These are phyloP conservation scores for Nepenthes mirabilis DNA, from an alignment of 148 eudicot species.

Conservation along the genomic window DNA sequence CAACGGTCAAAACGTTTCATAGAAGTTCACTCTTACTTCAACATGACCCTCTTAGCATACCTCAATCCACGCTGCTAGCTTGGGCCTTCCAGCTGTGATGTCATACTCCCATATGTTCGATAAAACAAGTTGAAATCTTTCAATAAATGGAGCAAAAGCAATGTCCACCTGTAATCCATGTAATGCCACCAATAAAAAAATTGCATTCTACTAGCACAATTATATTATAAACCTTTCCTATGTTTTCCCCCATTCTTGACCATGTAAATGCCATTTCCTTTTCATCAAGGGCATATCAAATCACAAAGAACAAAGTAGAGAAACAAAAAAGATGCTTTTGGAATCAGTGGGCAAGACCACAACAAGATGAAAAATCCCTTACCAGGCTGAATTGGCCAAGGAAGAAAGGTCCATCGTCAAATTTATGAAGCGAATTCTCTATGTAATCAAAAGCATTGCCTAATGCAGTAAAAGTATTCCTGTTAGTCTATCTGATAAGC, in stretches of 20 bases:
- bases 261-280: too few relatives aligned
- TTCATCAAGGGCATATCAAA: too few relatives aligned
- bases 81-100: conserved; percentile 41
- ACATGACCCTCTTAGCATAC: conserved; percentile 4
- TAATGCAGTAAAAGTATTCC: conserved; percentile 9
- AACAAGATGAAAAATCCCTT: conserved; percentile 6
- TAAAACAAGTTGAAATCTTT: conserved; percentile 26
- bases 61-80: conserved; percentile 35
- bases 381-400: conserved; percentile 84
- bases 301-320: too few relatives aligned
- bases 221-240: neutral
- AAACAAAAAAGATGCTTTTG: too few relatives aligned
- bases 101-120: conserved; percentile 32
- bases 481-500: neutral
- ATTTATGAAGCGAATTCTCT: conserved; percentile 63
- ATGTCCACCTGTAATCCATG: conserved; percentile 28
- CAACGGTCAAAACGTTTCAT: too few relatives aligned
- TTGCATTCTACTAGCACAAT: neutral
- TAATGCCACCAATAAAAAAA: neutral
- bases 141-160: conserved; percentile 39
- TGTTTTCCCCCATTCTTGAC: neutral
- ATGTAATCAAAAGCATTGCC: conserved; percentile 55
- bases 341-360: too few relatives aligned
- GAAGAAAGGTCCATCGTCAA: conserved; percentile 74
- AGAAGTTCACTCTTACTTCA: neutral